Conservation (phyloP, 345 rosid genomes). For the Raphanus sativus region DNA sequence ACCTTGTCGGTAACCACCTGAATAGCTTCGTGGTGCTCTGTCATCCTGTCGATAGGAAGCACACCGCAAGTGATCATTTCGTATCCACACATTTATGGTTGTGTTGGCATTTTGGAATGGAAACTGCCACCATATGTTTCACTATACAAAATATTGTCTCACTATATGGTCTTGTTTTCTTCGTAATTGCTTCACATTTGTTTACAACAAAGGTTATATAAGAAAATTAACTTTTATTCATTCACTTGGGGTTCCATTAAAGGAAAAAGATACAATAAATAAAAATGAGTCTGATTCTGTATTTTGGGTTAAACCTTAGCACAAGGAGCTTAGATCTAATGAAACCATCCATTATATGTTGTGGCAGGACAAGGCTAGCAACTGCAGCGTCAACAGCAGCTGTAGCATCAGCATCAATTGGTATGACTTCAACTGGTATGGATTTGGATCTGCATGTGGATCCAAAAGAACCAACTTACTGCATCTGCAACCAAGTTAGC, state of each 20-base stretch:
- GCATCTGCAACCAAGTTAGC: slow-evolving; percentile 95
- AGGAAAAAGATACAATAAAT: no score
- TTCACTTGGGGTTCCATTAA: no score
- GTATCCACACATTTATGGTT: no score
- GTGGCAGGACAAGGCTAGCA: slow-evolving; percentile 71
- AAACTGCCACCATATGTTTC: no score
- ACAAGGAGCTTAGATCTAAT: background rate
- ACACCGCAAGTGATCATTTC: slow-evolving; percentile 97
- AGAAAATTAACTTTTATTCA: no score
- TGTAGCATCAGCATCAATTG: slow-evolving; percentile 44
- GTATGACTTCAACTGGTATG: slow-evolving; percentile 66
- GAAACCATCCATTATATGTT: slow-evolving; percentile 2
- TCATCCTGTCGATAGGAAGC: slow-evolving; percentile 88
- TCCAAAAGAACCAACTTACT: slow-evolving; percentile 95
- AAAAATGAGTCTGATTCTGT: no score
- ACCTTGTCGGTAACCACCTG: slow-evolving; percentile 82
- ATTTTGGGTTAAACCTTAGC: slow-evolving; percentile 17
- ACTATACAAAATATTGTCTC: no score
- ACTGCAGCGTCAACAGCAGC: slow-evolving; percentile 48
- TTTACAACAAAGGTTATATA: no score
- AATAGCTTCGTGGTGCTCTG: slow-evolving; percentile 85
- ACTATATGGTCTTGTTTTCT: no score
- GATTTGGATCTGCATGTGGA: slow-evolving; percentile 92
- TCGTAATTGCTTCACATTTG: no score
- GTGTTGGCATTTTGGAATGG: no score